Conservation (phyloP, 139 green algal species). For the Micractinium sp. region DNA sequence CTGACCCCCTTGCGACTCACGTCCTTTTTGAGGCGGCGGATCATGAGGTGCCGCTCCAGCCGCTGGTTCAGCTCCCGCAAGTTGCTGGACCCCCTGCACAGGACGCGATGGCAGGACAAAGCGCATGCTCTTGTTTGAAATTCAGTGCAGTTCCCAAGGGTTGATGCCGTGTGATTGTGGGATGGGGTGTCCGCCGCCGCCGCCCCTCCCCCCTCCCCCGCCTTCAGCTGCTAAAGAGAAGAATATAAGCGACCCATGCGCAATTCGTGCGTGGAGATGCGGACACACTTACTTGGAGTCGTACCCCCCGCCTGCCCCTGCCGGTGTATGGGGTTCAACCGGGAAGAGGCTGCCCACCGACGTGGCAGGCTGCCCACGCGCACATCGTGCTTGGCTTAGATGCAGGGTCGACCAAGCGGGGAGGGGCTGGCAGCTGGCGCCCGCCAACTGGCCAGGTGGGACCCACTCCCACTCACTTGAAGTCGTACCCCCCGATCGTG, state of each 20-base stretch:
- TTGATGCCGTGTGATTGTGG: not conserved
- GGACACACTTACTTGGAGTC: too few species aligned
- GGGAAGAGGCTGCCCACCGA: too few species aligned
- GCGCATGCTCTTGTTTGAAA: not conserved
- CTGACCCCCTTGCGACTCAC: not conserved
- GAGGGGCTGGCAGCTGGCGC: too few species aligned
- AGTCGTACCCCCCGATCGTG: slow-evolving; percentile 19
- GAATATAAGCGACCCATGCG: not conserved
- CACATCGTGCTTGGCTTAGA: not conserved
- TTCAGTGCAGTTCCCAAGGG: too few species aligned
- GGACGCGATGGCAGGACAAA: not conserved
- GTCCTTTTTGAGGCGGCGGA: slow-evolving; percentile 65
- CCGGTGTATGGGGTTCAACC: too few species aligned
- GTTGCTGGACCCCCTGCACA: slow-evolving; percentile 38
- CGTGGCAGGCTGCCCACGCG: too few species aligned
- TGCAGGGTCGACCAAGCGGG: not conserved
- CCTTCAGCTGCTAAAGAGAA: not conserved
- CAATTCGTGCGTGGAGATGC: too few species aligned
- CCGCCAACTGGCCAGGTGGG: not conserved
- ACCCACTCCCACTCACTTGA: not conserved
- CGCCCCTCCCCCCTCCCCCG: too few species aligned
- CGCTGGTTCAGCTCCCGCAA: slow-evolving; percentile 82
- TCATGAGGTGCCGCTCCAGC: slow-evolving; percentile 82
- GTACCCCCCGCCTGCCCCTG: too few species aligned
- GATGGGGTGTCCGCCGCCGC: too few species aligned